Percentiles rank a stretch among this genome's conserved stretches.
These are phyloP conservation scores for Stephania japonica DNA, from an alignment of 164 flowering plant genomes.

Conservation along the genomic window DNA sequence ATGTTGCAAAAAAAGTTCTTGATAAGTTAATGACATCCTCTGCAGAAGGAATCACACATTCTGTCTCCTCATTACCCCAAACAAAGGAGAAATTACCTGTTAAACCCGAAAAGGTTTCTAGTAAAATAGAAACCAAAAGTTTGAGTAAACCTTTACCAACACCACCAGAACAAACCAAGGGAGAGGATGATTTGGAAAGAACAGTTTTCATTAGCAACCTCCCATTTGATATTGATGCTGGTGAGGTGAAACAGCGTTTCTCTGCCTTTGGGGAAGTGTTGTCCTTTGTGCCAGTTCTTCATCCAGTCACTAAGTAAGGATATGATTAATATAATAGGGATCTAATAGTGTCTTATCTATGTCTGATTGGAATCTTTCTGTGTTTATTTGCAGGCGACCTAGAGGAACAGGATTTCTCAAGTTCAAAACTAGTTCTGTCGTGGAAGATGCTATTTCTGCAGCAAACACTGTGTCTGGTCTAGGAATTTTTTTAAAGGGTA, in stretches of 20 bases:
- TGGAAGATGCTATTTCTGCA: conserved; percentile 64
- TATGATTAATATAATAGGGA: background rate
- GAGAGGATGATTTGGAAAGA: conserved; percentile 48
- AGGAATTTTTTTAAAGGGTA: conserved; percentile 75
- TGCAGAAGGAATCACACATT: conserved; percentile 22
- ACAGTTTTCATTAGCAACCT: conserved; percentile 81
- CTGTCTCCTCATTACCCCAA: conserved; percentile 14
- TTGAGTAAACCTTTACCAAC: conserved; percentile 24
- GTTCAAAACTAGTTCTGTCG: conserved; percentile 57
- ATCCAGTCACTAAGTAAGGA: conserved; percentile 74
- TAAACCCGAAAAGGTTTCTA: conserved; percentile 21
- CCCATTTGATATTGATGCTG: conserved; percentile 64
- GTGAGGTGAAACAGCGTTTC: conserved; percentile 82
- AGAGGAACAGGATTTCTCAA: conserved; percentile 91
- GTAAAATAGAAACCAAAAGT: conserved; percentile 18
- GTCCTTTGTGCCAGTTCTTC: conserved; percentile 79
- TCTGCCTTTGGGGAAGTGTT: conserved; percentile 70
- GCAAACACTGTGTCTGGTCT: conserved; percentile 46
- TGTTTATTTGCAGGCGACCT: conserved; percentile 62
- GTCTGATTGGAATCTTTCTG: conserved; percentile 10
- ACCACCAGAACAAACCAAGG: conserved; percentile 20
- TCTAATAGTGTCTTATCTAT: background rate
- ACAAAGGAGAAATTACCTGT: conserved; percentile 15
- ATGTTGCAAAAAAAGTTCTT: conserved; percentile 67
- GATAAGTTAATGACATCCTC: conserved; percentile 53